Base-by-base conservation (phyloP, 108 stramenopile genomes). In the Thalassiosira profunda region DNA sequence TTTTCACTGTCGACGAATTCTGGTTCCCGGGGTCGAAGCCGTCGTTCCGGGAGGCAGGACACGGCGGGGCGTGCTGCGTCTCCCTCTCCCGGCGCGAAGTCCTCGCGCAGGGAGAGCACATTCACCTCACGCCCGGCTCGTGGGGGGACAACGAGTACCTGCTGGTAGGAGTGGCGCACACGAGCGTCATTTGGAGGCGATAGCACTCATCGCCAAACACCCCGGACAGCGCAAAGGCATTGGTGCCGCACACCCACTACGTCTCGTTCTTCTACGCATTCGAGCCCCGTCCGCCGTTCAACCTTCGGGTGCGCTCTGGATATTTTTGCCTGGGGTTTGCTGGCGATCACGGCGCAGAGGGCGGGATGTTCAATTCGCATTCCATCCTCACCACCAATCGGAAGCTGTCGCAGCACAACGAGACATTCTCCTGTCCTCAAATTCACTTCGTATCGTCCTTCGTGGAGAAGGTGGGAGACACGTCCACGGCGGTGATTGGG, bases 381-480 rank as follows among this genome's bases (percentile, higher is more conserved):
- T 65, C 65, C 18, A 34, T 37, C 10, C 42, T 74, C 3, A 75
- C 68, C 2, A 20, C 51, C 17, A 69, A 80, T 41, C 59, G 68
- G 9, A 54, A 8, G 37, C 68, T 75, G 0, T 20, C 26, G 6
- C 72, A 73, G 37, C 48, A 73, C 72, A 67, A 73, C 41, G 49
- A 55, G 6, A 69, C 53, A 20, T 77, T 69, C 47, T 53, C 63
- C 45, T 86, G 86, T 67, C 86, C 86, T 5, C 65, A 67, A 29
- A 81, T 86, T 36, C 51, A 63, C 38, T 86, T 83, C 65, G 70
- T 86, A 0, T 76, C 65, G 31, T 67, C 79, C 6, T 75, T 84
- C 45, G 41, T 63, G 9, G 63, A 83, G 29, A 70, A 74, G 29
- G 83, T 52, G 3, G 64, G 51, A 15, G 80, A 81, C 51, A 25